phyloP scores from a whole-genome alignment of 2,329 filamentous ascomycete genomes.

The Alternaria viburni region DNA sequence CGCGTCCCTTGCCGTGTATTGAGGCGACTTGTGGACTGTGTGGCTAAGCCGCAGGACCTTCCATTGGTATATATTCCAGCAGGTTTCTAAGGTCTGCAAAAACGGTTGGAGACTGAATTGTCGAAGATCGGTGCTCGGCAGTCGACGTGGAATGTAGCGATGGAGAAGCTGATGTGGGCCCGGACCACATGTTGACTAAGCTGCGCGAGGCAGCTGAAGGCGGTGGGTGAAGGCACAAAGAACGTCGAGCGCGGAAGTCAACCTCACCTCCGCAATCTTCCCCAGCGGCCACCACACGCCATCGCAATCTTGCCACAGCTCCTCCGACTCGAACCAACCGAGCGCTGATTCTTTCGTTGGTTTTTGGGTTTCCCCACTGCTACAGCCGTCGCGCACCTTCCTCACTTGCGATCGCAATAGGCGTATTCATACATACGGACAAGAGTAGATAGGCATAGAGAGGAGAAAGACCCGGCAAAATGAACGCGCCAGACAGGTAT shows the following conservation, averaged over 20 bases:
- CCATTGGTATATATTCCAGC: not conserved
- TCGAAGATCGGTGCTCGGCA: not conserved
- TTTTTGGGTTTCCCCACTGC: not conserved
- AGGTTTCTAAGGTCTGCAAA: not conserved
- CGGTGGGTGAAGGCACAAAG: conserved; percentile 29
- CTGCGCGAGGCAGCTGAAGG: conserved; percentile 11
- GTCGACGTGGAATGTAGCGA: not conserved
- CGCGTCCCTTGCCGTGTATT: not conserved
- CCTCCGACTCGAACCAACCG: not conserved
- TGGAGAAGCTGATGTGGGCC: not conserved
- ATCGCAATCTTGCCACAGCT: not conserved
- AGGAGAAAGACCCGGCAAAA: conserved; percentile 23
- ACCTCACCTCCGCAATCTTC: conserved; percentile 14
- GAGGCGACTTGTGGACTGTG: not conserved
- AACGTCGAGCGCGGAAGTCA: conserved; percentile 11
- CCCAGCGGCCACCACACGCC: not conserved
- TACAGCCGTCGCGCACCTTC: not conserved
- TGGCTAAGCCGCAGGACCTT: not conserved
- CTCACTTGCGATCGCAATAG: conserved; percentile 5
- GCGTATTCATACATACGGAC: not conserved
- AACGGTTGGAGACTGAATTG: not conserved
- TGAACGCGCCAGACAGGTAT: conserved; percentile 50
- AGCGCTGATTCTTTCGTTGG: not conserved
- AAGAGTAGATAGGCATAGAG: conserved; percentile 4
- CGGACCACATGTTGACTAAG: conserved; percentile 1